These are phyloP conservation scores for Aspergillus funiculosus DNA, from an alignment of 495 filamentous ascomycete genomes.

Conservation along the genomic window DNA sequence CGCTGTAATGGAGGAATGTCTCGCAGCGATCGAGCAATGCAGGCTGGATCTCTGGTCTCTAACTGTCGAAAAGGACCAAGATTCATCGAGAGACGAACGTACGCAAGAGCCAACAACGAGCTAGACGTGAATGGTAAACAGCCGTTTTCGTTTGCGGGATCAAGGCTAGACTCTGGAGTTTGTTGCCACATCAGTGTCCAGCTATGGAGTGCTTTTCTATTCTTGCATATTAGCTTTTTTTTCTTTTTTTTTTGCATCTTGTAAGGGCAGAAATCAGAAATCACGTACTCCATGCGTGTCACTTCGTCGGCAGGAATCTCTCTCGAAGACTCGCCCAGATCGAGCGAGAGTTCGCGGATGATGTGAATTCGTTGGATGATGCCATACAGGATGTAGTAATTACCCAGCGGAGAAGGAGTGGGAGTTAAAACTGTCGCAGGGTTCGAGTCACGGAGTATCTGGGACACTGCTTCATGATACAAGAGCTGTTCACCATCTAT, in stretches of 20 bases:
- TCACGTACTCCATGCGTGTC: slow-evolving; percentile 6
- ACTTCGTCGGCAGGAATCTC: neutral
- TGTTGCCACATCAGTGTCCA: slow-evolving; percentile 42
- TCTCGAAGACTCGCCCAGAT: neutral
- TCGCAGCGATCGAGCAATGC: slow-evolving; percentile 30
- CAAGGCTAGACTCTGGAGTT: slow-evolving; percentile 38
- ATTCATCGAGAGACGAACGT: slow-evolving; percentile 35
- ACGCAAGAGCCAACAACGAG: slow-evolving; percentile 35
- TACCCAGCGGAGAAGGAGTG: slow-evolving; percentile 35
- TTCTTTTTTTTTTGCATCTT: too few species aligned
- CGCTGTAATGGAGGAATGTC: slow-evolving; percentile 31
- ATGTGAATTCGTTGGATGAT: slow-evolving; percentile 39
- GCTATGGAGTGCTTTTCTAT: slow-evolving; percentile 32
- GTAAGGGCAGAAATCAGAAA: neutral
- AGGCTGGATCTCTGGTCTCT: slow-evolving; percentile 32
- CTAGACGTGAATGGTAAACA: slow-evolving; percentile 40
- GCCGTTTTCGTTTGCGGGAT: slow-evolving; percentile 38
- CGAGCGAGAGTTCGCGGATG: slow-evolving; percentile 30
- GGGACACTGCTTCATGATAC: slow-evolving; percentile 37
- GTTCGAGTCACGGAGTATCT: slow-evolving; percentile 31
- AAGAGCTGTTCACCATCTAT: slow-evolving; percentile 32
- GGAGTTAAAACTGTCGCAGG: slow-evolving; percentile 26
- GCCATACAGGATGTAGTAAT: slow-evolving; percentile 37
- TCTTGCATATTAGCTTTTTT: too few species aligned
- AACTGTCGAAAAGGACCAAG: slow-evolving; percentile 35